A percentile compares a stretch with the other conserved stretches of the same genome.
Conservation (phyloP, 2,329 filamentous ascomycete genomes). For the Ilyonectria mors-panacis region DNA sequence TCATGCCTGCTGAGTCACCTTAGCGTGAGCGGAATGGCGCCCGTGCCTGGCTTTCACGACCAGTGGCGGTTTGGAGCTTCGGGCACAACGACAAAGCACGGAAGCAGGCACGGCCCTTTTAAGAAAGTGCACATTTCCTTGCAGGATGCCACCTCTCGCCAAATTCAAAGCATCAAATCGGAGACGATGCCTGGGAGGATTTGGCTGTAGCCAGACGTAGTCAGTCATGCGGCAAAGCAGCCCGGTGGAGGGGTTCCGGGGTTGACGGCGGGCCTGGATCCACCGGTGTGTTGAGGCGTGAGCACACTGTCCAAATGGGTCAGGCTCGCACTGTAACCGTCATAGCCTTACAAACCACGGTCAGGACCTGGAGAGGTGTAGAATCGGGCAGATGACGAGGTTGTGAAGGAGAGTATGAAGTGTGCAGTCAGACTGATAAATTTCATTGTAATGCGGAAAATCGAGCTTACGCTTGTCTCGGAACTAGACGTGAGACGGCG, state of each 20-base stretch:
- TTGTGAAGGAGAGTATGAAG: background rate
- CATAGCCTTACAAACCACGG: background rate
- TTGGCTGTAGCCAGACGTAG: conserved; percentile 3
- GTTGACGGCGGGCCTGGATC: conserved; percentile 10
- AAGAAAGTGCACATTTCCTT: background rate
- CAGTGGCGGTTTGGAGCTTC: too few species aligned
- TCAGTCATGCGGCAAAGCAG: conserved; percentile 21
- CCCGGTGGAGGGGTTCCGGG: conserved; percentile 18
- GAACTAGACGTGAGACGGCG: background rate
- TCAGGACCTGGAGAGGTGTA: background rate
- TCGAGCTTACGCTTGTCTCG: background rate
- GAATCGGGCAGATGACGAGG: background rate
- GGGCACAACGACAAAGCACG: background rate
- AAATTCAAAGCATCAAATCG: background rate
- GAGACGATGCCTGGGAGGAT: conserved; percentile 9
- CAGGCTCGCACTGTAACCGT: background rate
- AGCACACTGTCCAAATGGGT: background rate
- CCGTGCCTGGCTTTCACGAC: background rate
- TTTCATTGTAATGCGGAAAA: background rate
- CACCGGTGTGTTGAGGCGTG: background rate
- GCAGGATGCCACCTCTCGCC: conserved; percentile 15
- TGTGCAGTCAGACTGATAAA: background rate
- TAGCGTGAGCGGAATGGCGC: background rate
- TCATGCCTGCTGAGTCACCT: conserved; percentile 4
- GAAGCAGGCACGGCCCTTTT: background rate